Evolutionary conservation across 2,329 filamentous ascomycete species (phyloP).

Genomic region (Zasmidium cellare): DNA sequence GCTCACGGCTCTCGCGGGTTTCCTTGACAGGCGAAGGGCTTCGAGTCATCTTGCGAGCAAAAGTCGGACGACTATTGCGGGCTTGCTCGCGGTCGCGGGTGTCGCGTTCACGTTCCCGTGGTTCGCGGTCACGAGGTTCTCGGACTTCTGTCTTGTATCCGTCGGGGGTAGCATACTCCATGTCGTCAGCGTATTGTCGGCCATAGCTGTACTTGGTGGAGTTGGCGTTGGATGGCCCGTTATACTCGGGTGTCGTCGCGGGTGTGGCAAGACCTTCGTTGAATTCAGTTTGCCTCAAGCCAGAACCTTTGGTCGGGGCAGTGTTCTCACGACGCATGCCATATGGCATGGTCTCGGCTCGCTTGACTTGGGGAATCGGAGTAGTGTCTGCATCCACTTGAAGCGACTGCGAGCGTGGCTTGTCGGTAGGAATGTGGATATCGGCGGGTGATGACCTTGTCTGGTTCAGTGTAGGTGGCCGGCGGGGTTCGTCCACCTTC

Average conservation of each 20-base stretch:
- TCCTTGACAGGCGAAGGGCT: conserved; percentile 29
- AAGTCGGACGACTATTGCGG: conserved; percentile 4
- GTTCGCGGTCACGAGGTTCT: conserved; percentile 19
- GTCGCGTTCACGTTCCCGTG: conserved; percentile 7
- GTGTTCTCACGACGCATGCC: conserved; percentile 15
- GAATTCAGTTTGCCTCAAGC: conserved; percentile 28
- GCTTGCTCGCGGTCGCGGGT: neutral
- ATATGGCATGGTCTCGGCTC: conserved; percentile 46
- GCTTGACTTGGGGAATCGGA: conserved; percentile 38
- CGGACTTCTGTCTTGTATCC: conserved; percentile 30
- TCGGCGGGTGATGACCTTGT: conserved; percentile 35
- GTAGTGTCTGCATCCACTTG: conserved; percentile 27
- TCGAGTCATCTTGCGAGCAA: conserved; percentile 23
- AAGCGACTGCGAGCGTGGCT: conserved; percentile 30
- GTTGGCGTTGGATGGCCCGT: conserved; percentile 11
- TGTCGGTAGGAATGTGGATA: conserved; percentile 28
- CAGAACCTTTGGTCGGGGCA: conserved; percentile 22
- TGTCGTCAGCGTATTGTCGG: conserved; percentile 31
- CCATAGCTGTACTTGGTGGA: conserved; percentile 26
- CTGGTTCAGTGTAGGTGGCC: conserved; percentile 39
- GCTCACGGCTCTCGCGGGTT: conserved; percentile 13
- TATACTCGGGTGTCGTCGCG: conserved; percentile 27
- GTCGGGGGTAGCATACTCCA: conserved; percentile 32
- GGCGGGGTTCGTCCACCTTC: conserved; percentile 14
- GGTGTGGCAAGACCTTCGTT: conserved; percentile 29